Evolutionary conservation across 371 early-diverging fungal species (phyloP).

Genomic region (Hamiltosporidium tvaerminnensis): DNA sequence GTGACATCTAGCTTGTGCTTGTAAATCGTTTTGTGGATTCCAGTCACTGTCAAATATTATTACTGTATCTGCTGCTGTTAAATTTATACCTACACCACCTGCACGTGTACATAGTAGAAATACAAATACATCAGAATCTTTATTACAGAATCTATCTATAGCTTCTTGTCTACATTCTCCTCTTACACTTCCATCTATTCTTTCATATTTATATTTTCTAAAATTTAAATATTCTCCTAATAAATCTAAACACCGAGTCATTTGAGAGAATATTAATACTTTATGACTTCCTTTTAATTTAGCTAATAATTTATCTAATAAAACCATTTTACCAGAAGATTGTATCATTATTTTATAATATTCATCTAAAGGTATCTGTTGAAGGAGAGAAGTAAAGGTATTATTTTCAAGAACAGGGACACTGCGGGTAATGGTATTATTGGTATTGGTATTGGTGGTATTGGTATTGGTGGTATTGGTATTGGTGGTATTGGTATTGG

Average conservation of each 20-base stretch:
- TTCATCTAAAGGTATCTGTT: slow-evolving; percentile 54
- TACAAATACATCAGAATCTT: slow-evolving; percentile 73
- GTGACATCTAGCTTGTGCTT: slow-evolving; percentile 98
- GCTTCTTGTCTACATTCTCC: slow-evolving; percentile 68
- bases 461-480: too few relatives aligned
- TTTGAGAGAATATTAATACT: slow-evolving; percentile 91
- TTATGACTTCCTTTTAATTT: slow-evolving; percentile 76
- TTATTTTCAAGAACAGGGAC: too few relatives aligned
- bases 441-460: too few relatives aligned
- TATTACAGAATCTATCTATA: slow-evolving; percentile 70
- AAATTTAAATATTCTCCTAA: slow-evolving; percentile 76
- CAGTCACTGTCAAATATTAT: slow-evolving; percentile 97
- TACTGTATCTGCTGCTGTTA: slow-evolving; percentile 96
- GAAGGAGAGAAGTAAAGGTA: too few relatives aligned
- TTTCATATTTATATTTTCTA: slow-evolving; percentile 63
- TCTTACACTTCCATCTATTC: slow-evolving; percentile 84
- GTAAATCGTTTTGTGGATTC: slow-evolving; percentile 95
- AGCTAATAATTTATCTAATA: slow-evolving; percentile 67
- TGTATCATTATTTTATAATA: slow-evolving; percentile 63
- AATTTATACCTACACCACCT: slow-evolving; percentile 92
- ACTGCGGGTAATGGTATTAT: too few relatives aligned
- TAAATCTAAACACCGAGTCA: slow-evolving; percentile 89
- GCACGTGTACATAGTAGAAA: slow-evolving; percentile 92
- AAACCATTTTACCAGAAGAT: slow-evolving; percentile 78
- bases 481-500: too few relatives aligned